phyloP scores from a whole-genome alignment of 179 eudicot species.

The Carnegiea gigantea region DNA sequence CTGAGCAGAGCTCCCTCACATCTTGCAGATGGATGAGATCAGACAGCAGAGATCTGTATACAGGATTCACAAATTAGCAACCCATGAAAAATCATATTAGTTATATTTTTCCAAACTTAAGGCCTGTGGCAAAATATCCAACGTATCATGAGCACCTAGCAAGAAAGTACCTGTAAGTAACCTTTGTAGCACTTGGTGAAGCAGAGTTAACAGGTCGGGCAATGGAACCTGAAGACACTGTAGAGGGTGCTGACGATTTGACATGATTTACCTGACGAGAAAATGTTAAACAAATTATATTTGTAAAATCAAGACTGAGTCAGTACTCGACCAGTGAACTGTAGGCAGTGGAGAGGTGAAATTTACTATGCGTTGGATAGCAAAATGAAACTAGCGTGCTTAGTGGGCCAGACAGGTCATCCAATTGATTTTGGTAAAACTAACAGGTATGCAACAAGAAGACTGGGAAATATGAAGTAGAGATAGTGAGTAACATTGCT shows the following conservation, averaged over 20 bases:
- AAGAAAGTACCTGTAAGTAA: conserved; percentile 66
- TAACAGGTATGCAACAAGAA: background rate
- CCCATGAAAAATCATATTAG: conserved; percentile 6
- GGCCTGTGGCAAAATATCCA: background rate
- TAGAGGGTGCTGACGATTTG: conserved; percentile 55
- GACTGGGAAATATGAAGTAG: conserved; percentile 16
- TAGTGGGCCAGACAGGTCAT: background rate
- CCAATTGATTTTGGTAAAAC: background rate
- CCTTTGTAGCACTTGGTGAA: conserved; percentile 58
- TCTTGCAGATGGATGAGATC: conserved; percentile 89
- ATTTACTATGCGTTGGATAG: background rate
- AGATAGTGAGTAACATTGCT: background rate
- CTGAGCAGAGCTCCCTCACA: conserved; percentile 85
- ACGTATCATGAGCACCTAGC: background rate
- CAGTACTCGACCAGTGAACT: background rate
- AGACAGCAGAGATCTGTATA: conserved; percentile 83
- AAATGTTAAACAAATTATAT: background rate
- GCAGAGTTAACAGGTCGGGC: conserved; percentile 45
- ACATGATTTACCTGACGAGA: conserved; percentile 57
- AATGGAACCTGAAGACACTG: conserved; percentile 48
- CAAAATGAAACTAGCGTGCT: background rate
- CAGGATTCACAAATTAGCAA: conserved; percentile 15
- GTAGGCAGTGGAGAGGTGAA: background rate
- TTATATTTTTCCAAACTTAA: background rate
- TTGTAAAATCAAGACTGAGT: background rate